Evolutionary conservation across 2,329 filamentous ascomycete species (phyloP), one percentile per base, ranked within the genome.

Genomic region (Aspergillus melleus): DNA sequence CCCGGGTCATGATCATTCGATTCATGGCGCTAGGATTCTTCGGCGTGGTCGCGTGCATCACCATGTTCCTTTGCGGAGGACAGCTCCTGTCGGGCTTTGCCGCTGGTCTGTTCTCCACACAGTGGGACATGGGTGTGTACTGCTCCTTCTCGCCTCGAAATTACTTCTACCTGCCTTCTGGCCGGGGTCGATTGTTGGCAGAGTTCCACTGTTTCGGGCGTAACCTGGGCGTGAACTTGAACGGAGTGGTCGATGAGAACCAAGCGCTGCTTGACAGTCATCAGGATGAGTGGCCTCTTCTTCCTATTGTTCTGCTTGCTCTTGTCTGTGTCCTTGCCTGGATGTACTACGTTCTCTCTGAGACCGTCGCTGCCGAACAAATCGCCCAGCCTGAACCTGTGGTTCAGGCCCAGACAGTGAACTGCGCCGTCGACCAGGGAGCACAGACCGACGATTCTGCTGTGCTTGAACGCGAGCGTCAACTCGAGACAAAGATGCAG

Each of bases 181-280:
- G 12, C 20, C 20, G 29, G n/a, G 12, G 32, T 49, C 55, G 58
- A 36, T 54, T 51, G 52, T 22, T 52, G 14, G 49, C 54, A 22
- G 20, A 14, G 16, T 26, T 29, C 32, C 61, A 60, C 46, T 68
- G 64, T 32, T 22, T 52, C n/a, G 63, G 64, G 5, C 54, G 62
- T 19, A 58, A 58, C 36, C 24, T 36, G 11, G 64, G 63, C 4
- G 19, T 65, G 14, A 55, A 61, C 19, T 6, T 63, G 42, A 8
- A n/a, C 5, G 36, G 14, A 8, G 14, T 6, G 5, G 4, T 42
- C 16, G 36, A 42, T 16, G 2, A 8, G 36, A 16, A 4, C 36
- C 6, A 6, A 3, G 14, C 4, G 14, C 16, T 36, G 32, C 4
- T 47, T 46, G n/a, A 42, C 30, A 11, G 19, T 12, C 14, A 12